A percentile compares a stretch with the other conserved stretches of the same genome.
phyloP scores from a whole-genome alignment of 2,329 filamentous ascomycete genomes.

The Metarhizium album region DNA sequence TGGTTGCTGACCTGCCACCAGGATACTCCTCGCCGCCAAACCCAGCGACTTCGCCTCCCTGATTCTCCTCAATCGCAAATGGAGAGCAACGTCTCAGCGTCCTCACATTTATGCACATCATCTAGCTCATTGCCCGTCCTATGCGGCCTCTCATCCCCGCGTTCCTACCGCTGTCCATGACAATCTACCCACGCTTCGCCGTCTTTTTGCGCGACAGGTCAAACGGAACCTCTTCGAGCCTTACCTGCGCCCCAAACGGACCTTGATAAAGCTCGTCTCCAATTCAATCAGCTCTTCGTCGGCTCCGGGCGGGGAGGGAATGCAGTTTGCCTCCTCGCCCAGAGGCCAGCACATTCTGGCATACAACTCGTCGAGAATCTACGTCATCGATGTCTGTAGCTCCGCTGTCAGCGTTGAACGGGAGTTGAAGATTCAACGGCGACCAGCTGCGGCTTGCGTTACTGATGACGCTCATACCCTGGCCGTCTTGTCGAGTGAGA shows the following conservation, averaged over 20 bases:
- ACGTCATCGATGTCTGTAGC: constrained; percentile 59
- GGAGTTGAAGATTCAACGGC: constrained; percentile 68
- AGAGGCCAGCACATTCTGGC: constrained; percentile 65
- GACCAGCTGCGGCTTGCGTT: constrained; percentile 67
- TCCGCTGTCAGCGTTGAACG: constrained; percentile 54
- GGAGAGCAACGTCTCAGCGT: constrained; percentile 53
- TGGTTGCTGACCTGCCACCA: constrained; percentile 18
- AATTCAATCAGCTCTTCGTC: constrained; percentile 77
- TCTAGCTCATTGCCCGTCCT: constrained; percentile 50
- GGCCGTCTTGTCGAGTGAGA: constrained; percentile 70
- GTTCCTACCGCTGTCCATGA: constrained; percentile 29
- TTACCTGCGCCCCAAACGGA: constrained; percentile 59
- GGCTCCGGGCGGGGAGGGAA: constrained; percentile 72
- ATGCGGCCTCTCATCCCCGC: constrained; percentile 37
- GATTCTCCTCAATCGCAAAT: constrained; percentile 53
- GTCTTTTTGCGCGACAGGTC: constrained; percentile 56
- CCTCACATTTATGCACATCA: constrained; percentile 53
- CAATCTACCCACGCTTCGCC: constrained; percentile 50
- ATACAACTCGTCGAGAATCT: constrained; percentile 77
- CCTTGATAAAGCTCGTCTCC: constrained; percentile 69
- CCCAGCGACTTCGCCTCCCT: constrained; percentile 57
- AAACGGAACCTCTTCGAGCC: constrained; percentile 70
- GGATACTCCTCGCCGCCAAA: constrained; percentile 50
- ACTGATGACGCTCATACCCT: constrained; percentile 66
- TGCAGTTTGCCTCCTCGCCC: constrained; percentile 73